phyloP scores from a whole-genome alignment of 805 yeast genomes.

The Torulaspora delbrueckii region DNA sequence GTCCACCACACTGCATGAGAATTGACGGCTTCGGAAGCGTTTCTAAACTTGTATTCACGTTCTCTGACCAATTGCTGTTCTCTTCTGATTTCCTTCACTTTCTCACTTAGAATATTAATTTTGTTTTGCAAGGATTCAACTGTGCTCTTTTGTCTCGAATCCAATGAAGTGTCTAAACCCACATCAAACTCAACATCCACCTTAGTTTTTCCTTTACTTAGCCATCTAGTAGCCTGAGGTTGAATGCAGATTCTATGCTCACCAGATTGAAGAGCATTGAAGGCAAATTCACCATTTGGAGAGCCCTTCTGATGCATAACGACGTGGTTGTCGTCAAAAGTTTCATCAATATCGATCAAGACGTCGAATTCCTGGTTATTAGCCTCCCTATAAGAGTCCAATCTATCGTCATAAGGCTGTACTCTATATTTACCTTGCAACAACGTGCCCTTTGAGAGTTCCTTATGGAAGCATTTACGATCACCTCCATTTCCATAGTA shows the following conservation, averaged over 20 bases:
- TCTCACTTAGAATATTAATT: constrained; percentile 51
- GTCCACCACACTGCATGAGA: constrained; percentile 72
- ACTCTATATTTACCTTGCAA: constrained; percentile 47
- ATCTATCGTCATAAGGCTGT: constrained; percentile 40
- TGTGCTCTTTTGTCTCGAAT: constrained; percentile 59
- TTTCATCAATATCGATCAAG: constrained; percentile 50
- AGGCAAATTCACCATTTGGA: constrained; percentile 64
- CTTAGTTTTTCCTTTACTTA: constrained; percentile 52
- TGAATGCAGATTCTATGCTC: constrained; percentile 72
- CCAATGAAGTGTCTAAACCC: constrained; percentile 62
- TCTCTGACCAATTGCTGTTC: constrained; percentile 68
- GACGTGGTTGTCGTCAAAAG: constrained; percentile 71
- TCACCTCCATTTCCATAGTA: constrained; percentile 50
- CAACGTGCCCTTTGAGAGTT: constrained; percentile 46
- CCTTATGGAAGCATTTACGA: constrained; percentile 53
- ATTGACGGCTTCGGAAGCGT: constrained; percentile 65
- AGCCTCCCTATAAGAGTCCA: constrained; percentile 35
- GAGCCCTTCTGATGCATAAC: constrained; percentile 66
- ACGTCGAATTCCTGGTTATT: constrained; percentile 37
- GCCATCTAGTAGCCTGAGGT: constrained; percentile 54
- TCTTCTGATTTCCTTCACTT: constrained; percentile 54
- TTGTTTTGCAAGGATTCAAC: constrained; percentile 52
- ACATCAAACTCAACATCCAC: constrained; percentile 60
- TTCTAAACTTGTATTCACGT: constrained; percentile 69
- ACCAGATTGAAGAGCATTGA: constrained; percentile 69